Conservation (phyloP, 2,329 filamentous ascomycete species). For the Mycogone perniciosa region DNA sequence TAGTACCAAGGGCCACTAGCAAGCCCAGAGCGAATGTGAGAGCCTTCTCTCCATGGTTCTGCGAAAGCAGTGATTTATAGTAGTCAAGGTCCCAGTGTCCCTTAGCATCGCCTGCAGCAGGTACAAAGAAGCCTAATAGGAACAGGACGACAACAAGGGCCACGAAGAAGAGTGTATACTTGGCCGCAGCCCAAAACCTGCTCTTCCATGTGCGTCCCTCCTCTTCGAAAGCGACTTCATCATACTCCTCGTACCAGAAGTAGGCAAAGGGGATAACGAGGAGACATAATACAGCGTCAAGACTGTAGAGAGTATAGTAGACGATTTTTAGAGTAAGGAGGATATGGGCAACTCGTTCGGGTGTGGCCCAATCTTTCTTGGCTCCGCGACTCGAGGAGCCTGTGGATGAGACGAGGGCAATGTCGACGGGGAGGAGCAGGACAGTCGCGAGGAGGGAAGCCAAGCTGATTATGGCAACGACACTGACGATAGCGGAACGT, state of each 20-base stretch:
- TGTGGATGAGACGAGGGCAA: conserved; percentile 89
- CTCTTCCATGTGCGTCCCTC: conserved; percentile 64
- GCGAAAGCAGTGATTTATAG: conserved; percentile 73
- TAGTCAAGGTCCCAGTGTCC: conserved; percentile 79
- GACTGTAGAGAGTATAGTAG: conserved; percentile 87
- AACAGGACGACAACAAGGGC: conserved; percentile 76
- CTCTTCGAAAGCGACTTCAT: conserved; percentile 82
- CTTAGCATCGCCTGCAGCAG: conserved; percentile 62
- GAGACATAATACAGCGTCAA: conserved; percentile 85
- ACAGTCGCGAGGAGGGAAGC: conserved; percentile 86
- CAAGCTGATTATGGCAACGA: conserved; percentile 79
- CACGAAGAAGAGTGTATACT: conserved; percentile 85
- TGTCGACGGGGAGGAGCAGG: conserved; percentile 87
- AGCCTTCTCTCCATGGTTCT: conserved; percentile 84
- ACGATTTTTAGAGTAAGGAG: conserved; percentile 75
- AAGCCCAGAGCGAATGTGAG: conserved; percentile 84
- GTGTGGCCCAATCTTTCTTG: conserved; percentile 94
- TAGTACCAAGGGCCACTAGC: conserved; percentile 78
- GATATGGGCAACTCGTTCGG: conserved; percentile 70
- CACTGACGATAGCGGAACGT: conserved; percentile 72
- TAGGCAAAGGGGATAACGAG: conserved; percentile 91
- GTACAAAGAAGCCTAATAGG: conserved; percentile 89
- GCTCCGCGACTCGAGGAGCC: conserved; percentile 65
- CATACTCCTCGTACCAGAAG: conserved; percentile 97
- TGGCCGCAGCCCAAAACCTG: conserved; percentile 75